Evolutionary conservation across 2,329 filamentous ascomycete genomes (phyloP), one percentile per base, ranked within the genome.

Genomic region (Xylariaceae sp.): DNA sequence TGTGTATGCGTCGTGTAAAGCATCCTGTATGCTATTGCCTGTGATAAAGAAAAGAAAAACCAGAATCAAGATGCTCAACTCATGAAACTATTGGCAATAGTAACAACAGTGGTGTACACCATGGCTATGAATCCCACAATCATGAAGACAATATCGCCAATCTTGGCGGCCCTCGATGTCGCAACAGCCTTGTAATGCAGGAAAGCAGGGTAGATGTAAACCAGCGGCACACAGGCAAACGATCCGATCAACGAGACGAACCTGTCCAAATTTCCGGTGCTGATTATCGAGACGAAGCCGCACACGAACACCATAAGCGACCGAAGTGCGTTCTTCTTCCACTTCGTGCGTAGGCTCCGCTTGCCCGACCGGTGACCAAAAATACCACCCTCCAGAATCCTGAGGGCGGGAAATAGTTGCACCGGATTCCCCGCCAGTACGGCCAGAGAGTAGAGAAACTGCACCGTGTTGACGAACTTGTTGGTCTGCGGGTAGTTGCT

Each of bases 191-290:
- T 83, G 70, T 83, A 86, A 67, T 91, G 87, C 64, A 91, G 65
- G 57, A 78, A 84, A 0, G 87, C 80, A 41, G 88, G 87, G 65
- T 89, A 90, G 54, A 90, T 87, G 69, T 89, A 90, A 10, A 90
- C 86, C 59, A 90, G 70, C 13, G 87, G 87, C 50, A 90, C 84
- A 61, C 87, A 90, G 1, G 86, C 86, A 64, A 88, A 83, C 36
- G 81, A 85, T 12, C 87, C 87, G 59, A 89, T 89, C 44, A 90
- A 71, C 0, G 86, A 83, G 12, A 90, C 86, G 60, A 89, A 89
- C 57, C 86, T 84, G 69, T 90, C 86, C 56, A 90, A 72, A 66
- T 88, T 84, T 40, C 78, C 83, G 0, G 86, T 84, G 15, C 86
- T 86, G 1, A 82, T 61, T 12, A 86, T 80, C 15, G 84, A 78